Evolutionary conservation across 1,284 basidiomycete genomes (phyloP), one percentile per base, ranked within the genome.

Genomic region (Microbotryum lychnidis-dioicae): DNA sequence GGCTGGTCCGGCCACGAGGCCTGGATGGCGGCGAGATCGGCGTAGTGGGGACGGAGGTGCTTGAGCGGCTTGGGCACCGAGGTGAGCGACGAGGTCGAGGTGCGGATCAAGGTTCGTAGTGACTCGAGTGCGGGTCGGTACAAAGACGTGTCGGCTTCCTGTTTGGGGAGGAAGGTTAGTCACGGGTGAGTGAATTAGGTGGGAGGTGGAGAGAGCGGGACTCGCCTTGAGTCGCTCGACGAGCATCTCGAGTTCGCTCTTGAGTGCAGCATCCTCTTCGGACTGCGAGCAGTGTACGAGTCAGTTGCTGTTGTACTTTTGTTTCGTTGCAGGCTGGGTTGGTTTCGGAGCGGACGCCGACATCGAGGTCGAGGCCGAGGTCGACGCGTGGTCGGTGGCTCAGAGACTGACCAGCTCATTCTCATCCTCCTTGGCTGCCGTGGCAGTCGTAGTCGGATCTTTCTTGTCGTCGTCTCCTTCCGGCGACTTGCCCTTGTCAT

Each of bases 41-140:
- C 87, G 75, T 96, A 98, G 74, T 93, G 88, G 31, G 93, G 94
- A 64, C 93, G 86, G 54, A 99, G 83, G 79, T 52, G 23, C 78
- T 99, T 99, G 67, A 99, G 83, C 44, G 96, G 96, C 80, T 99
- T 98, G 4, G 96, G 96, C 16, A 99, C 96, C 18, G 91, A 94
- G n/a, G 96, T 99, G 94, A 99, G 97, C 8, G 92, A 97, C 23
- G 91, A 94, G 5, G 96, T 99, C 25, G 92, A 93, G 5, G 96
- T 97, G 72, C 91, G 82, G 72, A 98, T 98, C 47, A 98, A 80
- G 25, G 89, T 94, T 60, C 94, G 84, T 20, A 99, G 81, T 2
- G 91, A 91, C 78, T 98, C 96, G 37, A 99, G 82, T 21, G 94
- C 92, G 31, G 94, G 87, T 27, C 86, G 81, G 76, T 98, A 89